Percentiles rank a stretch among this genome's conserved stretches.
Evolutionary conservation across 2,329 filamentous ascomycete genomes (phyloP).

Genomic region (Penicillium sp.): DNA sequence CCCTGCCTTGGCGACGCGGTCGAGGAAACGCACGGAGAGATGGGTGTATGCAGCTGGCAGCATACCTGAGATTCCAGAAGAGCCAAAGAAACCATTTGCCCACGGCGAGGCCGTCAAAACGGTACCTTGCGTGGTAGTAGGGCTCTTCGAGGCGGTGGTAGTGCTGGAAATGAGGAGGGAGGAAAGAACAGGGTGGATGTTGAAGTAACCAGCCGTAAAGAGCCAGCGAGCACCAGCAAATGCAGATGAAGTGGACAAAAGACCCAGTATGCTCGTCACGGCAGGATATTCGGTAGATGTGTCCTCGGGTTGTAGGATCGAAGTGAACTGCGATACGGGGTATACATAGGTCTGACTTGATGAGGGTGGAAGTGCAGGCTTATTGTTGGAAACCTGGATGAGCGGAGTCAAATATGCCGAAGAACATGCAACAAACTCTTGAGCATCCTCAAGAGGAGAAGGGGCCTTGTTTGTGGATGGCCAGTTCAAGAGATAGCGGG

Average conservation of each 20-base stretch:
- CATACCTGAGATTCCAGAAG: slow-evolving; percentile 82
- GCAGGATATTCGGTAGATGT: slow-evolving; percentile 86
- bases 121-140: slow-evolving; percentile 59
- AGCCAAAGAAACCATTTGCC: slow-evolving; percentile 93
- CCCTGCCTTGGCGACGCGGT: slow-evolving; percentile 55
- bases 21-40: slow-evolving; percentile 77
- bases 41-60: slow-evolving; percentile 90
- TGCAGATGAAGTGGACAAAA: slow-evolving; percentile 59
- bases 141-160: slow-evolving; percentile 31
- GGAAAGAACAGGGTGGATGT: slow-evolving; percentile 83
- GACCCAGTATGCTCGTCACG: slow-evolving; percentile 70
- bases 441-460: slow-evolving; percentile 68
- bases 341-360: slow-evolving; percentile 72
- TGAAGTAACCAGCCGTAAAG: slow-evolving; percentile 98
- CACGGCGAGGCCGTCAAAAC: slow-evolving; percentile 90
- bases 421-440: slow-evolving; percentile 67
- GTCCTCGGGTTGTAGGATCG: slow-evolving; percentile 69
- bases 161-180: slow-evolving; percentile 73
- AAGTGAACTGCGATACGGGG: slow-evolving; percentile 82
- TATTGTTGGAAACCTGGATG: slow-evolving; percentile 53
- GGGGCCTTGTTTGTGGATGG: slow-evolving; percentile 70
- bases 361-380: slow-evolving; percentile 32
- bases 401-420: slow-evolving; percentile 66
- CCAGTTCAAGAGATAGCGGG: slow-evolving; percentile 65
- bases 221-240: slow-evolving; percentile 79